Evolutionary conservation across 768 basidiomycete species (phyloP).

Genomic region (Dacryopinax primogenitus): DNA sequence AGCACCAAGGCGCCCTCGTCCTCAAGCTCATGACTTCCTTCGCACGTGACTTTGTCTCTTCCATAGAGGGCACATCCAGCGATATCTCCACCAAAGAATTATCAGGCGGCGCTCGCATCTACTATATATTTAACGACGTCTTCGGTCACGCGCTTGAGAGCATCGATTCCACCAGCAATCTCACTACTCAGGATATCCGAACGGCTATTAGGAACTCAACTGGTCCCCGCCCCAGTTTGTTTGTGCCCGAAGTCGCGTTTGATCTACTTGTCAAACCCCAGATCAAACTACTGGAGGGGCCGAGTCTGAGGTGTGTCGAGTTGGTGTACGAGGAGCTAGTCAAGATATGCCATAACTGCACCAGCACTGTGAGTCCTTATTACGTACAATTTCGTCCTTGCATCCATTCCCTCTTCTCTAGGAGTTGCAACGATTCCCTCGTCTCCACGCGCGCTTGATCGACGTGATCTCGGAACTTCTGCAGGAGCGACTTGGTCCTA

Average conservation of each 20-base stretch:
- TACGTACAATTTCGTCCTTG: not conserved
- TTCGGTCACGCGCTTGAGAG: constrained; percentile 84
- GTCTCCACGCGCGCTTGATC: constrained; percentile 81
- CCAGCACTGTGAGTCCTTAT: constrained; percentile 52
- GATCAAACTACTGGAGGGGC: constrained; percentile 89
- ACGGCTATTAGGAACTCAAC: constrained; percentile 98
- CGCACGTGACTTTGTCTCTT: constrained; percentile 89
- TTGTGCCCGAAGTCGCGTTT: constrained; percentile 94
- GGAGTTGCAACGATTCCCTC: constrained; percentile 94
- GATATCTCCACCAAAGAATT: constrained; percentile 97
- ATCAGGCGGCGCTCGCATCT: constrained; percentile 93
- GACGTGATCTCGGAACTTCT: constrained; percentile 95
- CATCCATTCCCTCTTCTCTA: constrained; percentile 25
- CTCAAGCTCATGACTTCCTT: constrained; percentile 98
- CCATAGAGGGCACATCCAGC: constrained; percentile 92
- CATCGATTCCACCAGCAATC: constrained; percentile 80
- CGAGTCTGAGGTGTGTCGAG: constrained; percentile 90
- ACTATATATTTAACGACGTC: constrained; percentile 98
- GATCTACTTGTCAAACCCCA: constrained; percentile 95
- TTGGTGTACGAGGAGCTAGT: constrained; percentile 97
- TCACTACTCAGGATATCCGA: constrained; percentile 88
- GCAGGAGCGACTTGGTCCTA: constrained; percentile 88
- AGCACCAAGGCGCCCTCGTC: constrained; percentile 73
- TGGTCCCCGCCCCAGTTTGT: constrained; percentile 87
- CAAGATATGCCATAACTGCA: constrained; percentile 98